These are phyloP conservation scores for Eimeria acervulina DNA, from an alignment of 169 alveolate species.

Conservation along the genomic window DNA sequence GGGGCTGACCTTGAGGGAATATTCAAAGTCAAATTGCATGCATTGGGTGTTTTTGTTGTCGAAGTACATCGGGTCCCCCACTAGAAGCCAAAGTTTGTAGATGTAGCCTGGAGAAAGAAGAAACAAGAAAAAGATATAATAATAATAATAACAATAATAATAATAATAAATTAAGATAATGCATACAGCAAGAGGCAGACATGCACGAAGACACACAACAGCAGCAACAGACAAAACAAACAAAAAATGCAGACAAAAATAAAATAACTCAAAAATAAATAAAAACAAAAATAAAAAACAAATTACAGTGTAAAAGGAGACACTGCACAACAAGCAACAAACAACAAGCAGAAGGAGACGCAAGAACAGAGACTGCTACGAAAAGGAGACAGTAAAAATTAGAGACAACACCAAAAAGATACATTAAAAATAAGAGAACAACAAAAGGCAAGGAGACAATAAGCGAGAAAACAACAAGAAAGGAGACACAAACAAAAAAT, in stretches of 20 bases:
- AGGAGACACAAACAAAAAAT: no score
- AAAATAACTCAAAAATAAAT: not conserved
- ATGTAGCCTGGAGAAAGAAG: conserved; percentile 36
- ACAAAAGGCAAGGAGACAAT: not conserved
- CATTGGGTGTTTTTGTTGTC: conserved; percentile 76
- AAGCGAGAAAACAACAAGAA: not conserved
- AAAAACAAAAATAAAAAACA: no score
- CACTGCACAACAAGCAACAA: no score
- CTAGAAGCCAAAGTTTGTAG: conserved; percentile 72
- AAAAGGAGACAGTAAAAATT: no score
- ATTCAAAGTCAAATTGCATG: conserved; percentile 78
- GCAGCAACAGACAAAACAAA: not conserved
- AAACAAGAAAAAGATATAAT: not conserved
- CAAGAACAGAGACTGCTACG: not conserved
- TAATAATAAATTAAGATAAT: not conserved
- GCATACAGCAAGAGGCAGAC: not conserved
- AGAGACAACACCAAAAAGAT: no score
- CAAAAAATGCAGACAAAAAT: not conserved
- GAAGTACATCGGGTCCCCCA: conserved; percentile 79
- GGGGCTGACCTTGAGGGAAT: conserved; percentile 36
- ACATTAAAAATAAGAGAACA: no score
- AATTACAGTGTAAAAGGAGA: no score
- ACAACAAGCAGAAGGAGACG: not conserved
- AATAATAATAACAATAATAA: not conserved
- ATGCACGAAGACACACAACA: not conserved